Conservation (phyloP, 352 stramenopile genomes). For the Phytophthora syringae region DNA sequence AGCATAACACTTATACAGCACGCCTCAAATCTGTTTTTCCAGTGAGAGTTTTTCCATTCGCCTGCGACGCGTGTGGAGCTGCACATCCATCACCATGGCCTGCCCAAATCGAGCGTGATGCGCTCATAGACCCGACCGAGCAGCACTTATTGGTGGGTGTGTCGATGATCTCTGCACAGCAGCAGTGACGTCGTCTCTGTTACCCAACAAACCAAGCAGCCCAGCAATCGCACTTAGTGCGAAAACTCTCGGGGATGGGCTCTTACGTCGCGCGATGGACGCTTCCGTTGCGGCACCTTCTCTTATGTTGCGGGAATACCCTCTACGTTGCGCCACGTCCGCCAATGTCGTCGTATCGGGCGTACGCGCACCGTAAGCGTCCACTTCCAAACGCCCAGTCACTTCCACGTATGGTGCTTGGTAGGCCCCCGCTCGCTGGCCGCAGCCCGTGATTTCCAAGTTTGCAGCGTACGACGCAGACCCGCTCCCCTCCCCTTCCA, state of each 20-base stretch:
- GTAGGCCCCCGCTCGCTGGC: constrained; percentile 12
- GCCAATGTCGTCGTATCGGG: neutral
- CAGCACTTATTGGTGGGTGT: constrained; percentile 13
- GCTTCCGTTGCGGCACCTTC: too few species aligned
- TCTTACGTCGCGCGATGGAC: neutral
- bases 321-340: neutral
- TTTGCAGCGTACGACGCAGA: constrained; percentile 41
- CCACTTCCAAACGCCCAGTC: too few species aligned
- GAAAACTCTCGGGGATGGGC: constrained; percentile 20
- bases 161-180: constrained; percentile 16
- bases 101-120: constrained; percentile 18
- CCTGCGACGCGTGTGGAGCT: neutral
- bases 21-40: neutral
- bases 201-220: constrained; percentile 24
- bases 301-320: neutral
- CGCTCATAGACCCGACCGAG: neutral
- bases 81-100: constrained; percentile 13
- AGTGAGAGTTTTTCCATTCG: neutral
- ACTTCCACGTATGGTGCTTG: constrained; percentile 20
- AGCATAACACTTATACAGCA: constrained; percentile 22
- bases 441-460: constrained; percentile 33
- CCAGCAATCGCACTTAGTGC: constrained; percentile 18
- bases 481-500: constrained; percentile 9
- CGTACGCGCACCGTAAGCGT: neutral
- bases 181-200: neutral